Percentiles rank a stretch among this genome's conserved stretches.
Conservation (phyloP, 2,329 filamentous ascomycete genomes). For the Pseudopyricularia javanii region DNA sequence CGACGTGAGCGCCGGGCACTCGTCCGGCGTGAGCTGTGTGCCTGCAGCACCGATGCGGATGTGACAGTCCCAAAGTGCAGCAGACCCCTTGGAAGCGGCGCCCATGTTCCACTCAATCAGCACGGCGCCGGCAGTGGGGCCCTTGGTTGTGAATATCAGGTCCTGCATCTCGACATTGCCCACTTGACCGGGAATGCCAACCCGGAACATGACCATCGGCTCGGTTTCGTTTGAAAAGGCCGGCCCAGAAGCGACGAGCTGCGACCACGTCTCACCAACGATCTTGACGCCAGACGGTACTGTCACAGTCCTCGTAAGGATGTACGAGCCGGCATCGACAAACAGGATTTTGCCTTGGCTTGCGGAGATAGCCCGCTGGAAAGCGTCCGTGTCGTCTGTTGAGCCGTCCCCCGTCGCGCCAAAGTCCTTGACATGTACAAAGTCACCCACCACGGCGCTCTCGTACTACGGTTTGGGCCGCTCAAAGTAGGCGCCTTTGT, state of each 20-base stretch:
- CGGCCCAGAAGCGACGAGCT: conserved; percentile 48
- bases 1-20: conserved; percentile 43
- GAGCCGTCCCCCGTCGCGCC: conserved; percentile 23
- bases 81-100: conserved; percentile 37
- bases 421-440: conserved; percentile 8
- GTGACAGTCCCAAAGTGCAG: conserved; percentile 60
- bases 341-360: conserved; percentile 21
- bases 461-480: conserved; percentile 6
- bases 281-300: conserved; percentile 51
- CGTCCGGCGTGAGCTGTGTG: conserved; percentile 49
- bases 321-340: conserved; percentile 10
- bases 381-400: conserved; percentile 23
- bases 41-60: conserved; percentile 56
- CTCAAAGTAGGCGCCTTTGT: conserved; percentile 5
- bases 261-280: conserved; percentile 57
- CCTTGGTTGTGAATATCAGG: conserved; percentile 37
- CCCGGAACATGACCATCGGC: conserved; percentile 50
- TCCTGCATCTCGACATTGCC: conserved; percentile 58
- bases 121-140: conserved; percentile 51
- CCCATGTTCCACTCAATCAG: conserved; percentile 62
- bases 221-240: conserved; percentile 36
- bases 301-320: conserved; percentile 34
- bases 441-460: neutral
- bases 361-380: conserved; percentile 31
- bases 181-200: conserved; percentile 45